Evolutionary conservation across 140 eudicot species (phyloP).

Genomic region (Stevia rebaudiana): DNA sequence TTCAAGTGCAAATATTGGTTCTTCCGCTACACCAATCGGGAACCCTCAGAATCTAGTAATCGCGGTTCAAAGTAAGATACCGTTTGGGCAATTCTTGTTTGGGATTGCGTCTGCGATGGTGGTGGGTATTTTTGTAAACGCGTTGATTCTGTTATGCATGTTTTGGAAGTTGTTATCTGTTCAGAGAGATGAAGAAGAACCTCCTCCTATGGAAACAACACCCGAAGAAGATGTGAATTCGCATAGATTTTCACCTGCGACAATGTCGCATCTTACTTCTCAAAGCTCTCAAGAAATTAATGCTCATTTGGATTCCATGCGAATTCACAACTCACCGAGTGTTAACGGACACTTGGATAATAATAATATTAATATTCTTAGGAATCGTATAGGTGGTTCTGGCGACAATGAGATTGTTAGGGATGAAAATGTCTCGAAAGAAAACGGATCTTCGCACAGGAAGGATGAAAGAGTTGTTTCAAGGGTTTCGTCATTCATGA

Average conservation of each 20-base stretch:
- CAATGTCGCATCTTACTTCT: constrained; percentile 67
- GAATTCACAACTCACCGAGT: constrained; percentile 31
- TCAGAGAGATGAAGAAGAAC: constrained; percentile 71
- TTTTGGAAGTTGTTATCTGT: constrained; percentile 78
- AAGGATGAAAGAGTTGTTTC: constrained; percentile 33
- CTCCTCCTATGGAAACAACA: constrained; percentile 42
- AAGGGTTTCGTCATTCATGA: constrained; percentile 18
- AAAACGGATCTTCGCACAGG: constrained; percentile 14
- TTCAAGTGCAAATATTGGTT: constrained; percentile 92
- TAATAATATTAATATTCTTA: constrained; percentile 27
- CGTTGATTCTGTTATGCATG: constrained; percentile 58
- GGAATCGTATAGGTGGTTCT: constrained; percentile 39
- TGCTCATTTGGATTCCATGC: constrained; percentile 31
- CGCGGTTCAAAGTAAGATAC: constrained; percentile 76
- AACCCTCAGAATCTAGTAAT: constrained; percentile 92
- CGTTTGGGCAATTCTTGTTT: constrained; percentile 58
- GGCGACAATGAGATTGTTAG: constrained; percentile 39
- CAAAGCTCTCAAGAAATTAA: constrained; percentile 42
- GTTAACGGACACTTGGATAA: constrained; percentile 21
- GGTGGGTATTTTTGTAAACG: constrained; percentile 63
- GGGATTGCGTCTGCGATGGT: constrained; percentile 76
- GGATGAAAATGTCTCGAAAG: constrained; percentile 24
- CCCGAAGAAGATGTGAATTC: constrained; percentile 52
- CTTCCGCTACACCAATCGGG: constrained; percentile 92
- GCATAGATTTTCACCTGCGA: constrained; percentile 88